Percentiles rank a stretch among this genome's conserved stretches.
Evolutionary conservation across 1,139 yeast genomes (phyloP).

Genomic region (Meyerozyma carpophila): DNA sequence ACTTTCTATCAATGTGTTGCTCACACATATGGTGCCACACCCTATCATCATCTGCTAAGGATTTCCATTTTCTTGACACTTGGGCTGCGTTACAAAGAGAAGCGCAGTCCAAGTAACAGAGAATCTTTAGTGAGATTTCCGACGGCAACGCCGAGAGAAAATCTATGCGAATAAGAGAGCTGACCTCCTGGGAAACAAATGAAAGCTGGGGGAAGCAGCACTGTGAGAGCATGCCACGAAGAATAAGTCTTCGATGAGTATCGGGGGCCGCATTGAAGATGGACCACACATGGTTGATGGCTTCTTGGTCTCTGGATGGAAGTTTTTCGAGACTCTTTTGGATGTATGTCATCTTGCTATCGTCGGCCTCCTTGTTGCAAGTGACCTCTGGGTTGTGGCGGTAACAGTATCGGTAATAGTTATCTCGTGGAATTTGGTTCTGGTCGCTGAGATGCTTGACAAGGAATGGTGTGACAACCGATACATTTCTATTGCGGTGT

Average conservation of each 20-base stretch:
- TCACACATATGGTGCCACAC: slow-evolving; percentile 99
- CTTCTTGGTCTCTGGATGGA: slow-evolving; percentile 61
- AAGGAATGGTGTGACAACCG: slow-evolving; percentile 43
- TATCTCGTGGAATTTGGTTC: slow-evolving; percentile 39
- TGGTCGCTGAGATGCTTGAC: slow-evolving; percentile 42
- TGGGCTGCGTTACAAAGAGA: slow-evolving; percentile 91
- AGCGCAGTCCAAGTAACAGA: slow-evolving; percentile 86
- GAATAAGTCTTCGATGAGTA: slow-evolving; percentile 63
- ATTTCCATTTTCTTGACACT: slow-evolving; percentile 82
- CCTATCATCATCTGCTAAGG: slow-evolving; percentile 87
- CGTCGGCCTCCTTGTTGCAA: slow-evolving; percentile 69
- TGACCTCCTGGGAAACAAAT: slow-evolving; percentile 72
- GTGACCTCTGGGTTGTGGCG: slow-evolving; percentile 85
- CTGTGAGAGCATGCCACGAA: slow-evolving; percentile 80
- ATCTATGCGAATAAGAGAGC: slow-evolving; percentile 78
- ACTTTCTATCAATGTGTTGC: slow-evolving; percentile 93
- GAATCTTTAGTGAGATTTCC: slow-evolving; percentile 76
- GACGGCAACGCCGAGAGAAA: slow-evolving; percentile 80
- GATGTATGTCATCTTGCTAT: slow-evolving; percentile 55
- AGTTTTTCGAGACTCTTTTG: slow-evolving; percentile 55
- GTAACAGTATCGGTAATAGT: slow-evolving; percentile 69
- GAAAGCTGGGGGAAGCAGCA: slow-evolving; percentile 95
- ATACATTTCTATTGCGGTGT: slow-evolving; percentile 10
- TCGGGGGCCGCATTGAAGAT: slow-evolving; percentile 68
- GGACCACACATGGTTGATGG: slow-evolving; percentile 74